Base-by-base conservation (phyloP, 164 flowering plant species). In the Vitis rotundifolia region DNA sequence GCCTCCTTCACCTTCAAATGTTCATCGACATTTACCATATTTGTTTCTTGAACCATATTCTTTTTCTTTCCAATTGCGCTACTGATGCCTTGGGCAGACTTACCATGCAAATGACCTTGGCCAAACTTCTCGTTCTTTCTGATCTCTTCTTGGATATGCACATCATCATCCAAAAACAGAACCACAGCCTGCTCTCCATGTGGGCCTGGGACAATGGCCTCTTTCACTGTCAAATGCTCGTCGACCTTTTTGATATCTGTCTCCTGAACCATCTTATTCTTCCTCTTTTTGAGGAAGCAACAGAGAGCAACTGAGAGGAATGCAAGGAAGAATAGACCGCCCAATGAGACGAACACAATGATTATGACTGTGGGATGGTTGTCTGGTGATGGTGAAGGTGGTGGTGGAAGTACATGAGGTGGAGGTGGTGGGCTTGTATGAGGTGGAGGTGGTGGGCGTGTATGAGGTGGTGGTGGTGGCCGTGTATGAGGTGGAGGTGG, bases 191-290 rank as follows among this genome's bases (percentile, higher is more conserved):
- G 68, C 5, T 69, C 61, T 19, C 95, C 95, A 62, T 82, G 83
- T 15, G 89, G 88, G 11, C 93, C 93, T 2, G 76, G 79, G 1
- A 87, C 79, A 11, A 85, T 81, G n/a, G 59, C 79, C 72, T 90
- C 98, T 8, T 88, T 80, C 9, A 86, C 77, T 67, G 77, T 86
- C 63, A 78, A 19, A 49, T 89, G 94, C 28, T 89, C 92, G 29
- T 87, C 89, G 2, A 88, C 26, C 37, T 80, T 77, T 13, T 90
- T 48, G 0, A 74, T 50, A 0, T 88, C 87, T 0, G 79, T 71
- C 71, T 91, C 75, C 72, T 75, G 48, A 31, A 66, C 64, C 16
- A 11, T 57, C 75, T 77, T 82, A 71, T 75, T 77, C 75, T 75
- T 75, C 49, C 49, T 70, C 74, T 68, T 85, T 79, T 75, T 81